Evolutionary conservation across 345 rosid genomes (phyloP).

Genomic region (Populus tremula): DNA sequence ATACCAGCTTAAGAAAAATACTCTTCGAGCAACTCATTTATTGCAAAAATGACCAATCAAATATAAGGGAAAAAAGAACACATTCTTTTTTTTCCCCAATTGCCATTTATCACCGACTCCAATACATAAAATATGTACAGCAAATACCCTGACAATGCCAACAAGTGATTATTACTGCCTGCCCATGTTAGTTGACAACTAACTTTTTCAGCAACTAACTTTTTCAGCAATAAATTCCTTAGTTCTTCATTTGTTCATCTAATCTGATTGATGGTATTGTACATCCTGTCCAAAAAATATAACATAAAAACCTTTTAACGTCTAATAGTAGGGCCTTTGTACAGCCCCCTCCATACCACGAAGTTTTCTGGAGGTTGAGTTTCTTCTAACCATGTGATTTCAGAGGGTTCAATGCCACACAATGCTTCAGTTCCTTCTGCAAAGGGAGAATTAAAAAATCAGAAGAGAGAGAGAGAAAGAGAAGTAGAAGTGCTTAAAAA

Average conservation of each 20-base stretch:
- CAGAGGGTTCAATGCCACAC: conserved; percentile 48
- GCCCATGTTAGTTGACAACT: conserved; percentile 19
- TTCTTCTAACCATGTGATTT: conserved; percentile 79
- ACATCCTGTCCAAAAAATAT: conserved; percentile 3
- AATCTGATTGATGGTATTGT: conserved; percentile 8
- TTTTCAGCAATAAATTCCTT: conserved; percentile 18
- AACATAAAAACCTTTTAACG: conserved; percentile 8
- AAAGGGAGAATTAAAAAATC: not conserved
- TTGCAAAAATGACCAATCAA: not conserved
- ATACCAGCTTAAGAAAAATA: not conserved
- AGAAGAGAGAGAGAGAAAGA: not conserved
- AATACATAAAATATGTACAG: conserved; percentile 10
- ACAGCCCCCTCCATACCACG: conserved; percentile 60
- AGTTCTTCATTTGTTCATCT: conserved; percentile 14
- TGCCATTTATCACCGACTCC: conserved; percentile 1
- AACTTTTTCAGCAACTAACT: conserved; percentile 22
- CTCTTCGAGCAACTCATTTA: not conserved
- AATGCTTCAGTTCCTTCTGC: conserved; percentile 58
- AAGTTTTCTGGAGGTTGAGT: conserved; percentile 79
- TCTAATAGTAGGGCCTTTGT: conserved; percentile 78
- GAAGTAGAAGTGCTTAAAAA: not conserved
- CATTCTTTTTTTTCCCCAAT: not conserved
- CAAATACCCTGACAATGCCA: conserved; percentile 16
- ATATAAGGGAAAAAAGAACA: not conserved
- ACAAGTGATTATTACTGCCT: conserved; percentile 17